Conservation (phyloP, 352 stramenopile species). For the Pythium oligandrum region DNA sequence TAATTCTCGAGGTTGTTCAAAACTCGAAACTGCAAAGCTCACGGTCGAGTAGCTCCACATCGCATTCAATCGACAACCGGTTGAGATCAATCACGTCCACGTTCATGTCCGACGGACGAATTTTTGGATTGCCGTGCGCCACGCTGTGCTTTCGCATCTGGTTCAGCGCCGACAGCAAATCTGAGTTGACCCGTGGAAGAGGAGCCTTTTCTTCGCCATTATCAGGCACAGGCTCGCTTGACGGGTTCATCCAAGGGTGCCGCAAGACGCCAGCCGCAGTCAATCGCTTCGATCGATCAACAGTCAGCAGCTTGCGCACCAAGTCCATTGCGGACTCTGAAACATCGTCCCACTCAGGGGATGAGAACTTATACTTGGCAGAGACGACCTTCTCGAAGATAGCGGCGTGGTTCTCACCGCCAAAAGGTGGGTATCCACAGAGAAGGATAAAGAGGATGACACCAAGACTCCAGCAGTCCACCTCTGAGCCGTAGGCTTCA, state of each 20-base stretch:
- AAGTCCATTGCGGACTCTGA: conserved; percentile 93
- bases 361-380: conserved; percentile 89
- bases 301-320: conserved; percentile 89
- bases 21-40: conserved; percentile 58
- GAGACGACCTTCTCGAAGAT: conserved; percentile 71
- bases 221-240: conserved; percentile 9
- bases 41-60: conserved; percentile 60
- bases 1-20: neutral
- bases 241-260: conserved; percentile 80
- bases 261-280: conserved; percentile 60
- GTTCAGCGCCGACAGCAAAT: conserved; percentile 58
- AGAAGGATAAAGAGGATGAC: conserved; percentile 95
- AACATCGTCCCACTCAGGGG: conserved; percentile 93
- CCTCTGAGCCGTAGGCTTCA: conserved; percentile 79
- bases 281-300: conserved; percentile 78
- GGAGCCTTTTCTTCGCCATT: conserved; percentile 23
- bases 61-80: conserved; percentile 43
- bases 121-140: conserved; percentile 62
- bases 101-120: conserved; percentile 71
- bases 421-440: conserved; percentile 89
- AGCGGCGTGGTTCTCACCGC: conserved; percentile 59
- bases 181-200: conserved; percentile 35
- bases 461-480: conserved; percentile 94
- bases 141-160: conserved; percentile 77
- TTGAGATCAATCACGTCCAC: conserved; percentile 55